phyloP scores from a whole-genome alignment of 2,329 filamentous ascomycete genomes.

The Colletotrichum liriopes region DNA sequence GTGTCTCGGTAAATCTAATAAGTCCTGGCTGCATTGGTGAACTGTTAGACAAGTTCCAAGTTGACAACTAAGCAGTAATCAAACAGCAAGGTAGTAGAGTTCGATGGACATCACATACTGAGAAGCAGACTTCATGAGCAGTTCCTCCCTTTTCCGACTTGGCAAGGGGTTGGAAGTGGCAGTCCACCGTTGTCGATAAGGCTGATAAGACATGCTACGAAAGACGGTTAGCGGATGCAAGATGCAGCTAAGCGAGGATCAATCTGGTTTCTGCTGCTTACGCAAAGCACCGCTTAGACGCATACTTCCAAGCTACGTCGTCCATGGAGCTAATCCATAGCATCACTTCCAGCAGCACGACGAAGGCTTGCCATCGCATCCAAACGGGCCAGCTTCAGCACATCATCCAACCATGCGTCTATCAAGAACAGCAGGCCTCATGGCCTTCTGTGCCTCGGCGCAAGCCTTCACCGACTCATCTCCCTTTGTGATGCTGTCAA shows the following conservation, averaged over 20 bases:
- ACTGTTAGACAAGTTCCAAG: too few species aligned
- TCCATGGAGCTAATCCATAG: constrained; percentile 21
- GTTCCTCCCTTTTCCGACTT: neutral
- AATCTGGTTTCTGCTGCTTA: neutral
- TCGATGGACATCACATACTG: neutral
- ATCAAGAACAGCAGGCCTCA: constrained; percentile 64
- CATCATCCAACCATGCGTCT: constrained; percentile 65
- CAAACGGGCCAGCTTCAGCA: constrained; percentile 25
- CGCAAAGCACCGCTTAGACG: constrained; percentile 5
- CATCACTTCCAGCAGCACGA: constrained; percentile 19
- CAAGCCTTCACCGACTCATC: constrained; percentile 88
- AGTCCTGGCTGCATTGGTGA: neutral
- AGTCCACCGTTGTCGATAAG: neutral
- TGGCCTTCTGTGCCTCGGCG: constrained; percentile 71
- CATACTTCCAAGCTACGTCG: constrained; percentile 28
- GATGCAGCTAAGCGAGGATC: neutral
- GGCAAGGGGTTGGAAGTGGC: neutral
- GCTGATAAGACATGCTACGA: neutral
- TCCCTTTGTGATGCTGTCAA: constrained; percentile 91
- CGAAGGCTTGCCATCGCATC: constrained; percentile 38
- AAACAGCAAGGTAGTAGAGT: neutral
- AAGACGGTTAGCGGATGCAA: neutral
- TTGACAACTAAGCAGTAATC: neutral
- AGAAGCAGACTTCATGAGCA: neutral
- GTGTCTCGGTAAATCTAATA: too few species aligned